Conservation (phyloP, 805 yeast species). For the Candida jianshihensis region DNA sequence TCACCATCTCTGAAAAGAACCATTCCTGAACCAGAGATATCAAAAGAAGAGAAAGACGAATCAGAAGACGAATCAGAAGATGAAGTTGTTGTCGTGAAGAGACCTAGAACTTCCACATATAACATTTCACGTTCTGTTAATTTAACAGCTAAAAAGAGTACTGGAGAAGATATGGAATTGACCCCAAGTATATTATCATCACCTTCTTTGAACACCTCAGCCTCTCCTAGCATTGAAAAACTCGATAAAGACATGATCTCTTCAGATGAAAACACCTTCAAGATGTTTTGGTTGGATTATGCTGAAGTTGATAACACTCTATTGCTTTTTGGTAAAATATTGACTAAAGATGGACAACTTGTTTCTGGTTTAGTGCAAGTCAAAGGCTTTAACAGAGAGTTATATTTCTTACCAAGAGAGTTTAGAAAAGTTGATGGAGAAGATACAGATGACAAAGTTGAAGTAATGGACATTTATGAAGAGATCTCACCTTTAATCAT, state of each 20-base stretch:
- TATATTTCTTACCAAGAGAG: constrained; percentile 71
- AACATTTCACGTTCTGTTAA: constrained; percentile 36
- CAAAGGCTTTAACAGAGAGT: constrained; percentile 58
- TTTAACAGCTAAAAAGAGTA: constrained; percentile 22
- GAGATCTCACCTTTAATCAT: constrained; percentile 66
- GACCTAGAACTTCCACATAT: constrained; percentile 40
- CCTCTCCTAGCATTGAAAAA: constrained; percentile 8
- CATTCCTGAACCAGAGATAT: constrained; percentile 1
- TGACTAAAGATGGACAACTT: constrained; percentile 46
- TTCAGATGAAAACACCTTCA: constrained; percentile 36
- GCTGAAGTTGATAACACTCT: constrained; percentile 67
- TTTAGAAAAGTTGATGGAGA: constrained; percentile 38
- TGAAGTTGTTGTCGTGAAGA: constrained; percentile 45
- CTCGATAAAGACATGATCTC: constrained; percentile 17
- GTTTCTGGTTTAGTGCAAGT: constrained; percentile 77
- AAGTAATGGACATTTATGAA: constrained; percentile 63
- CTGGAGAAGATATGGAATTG: constrained; percentile 6
- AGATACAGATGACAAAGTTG: constrained; percentile 31
- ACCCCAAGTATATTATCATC: constrained; percentile 10
- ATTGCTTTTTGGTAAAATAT: constrained; percentile 74
- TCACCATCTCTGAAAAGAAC: constrained; percentile 6
- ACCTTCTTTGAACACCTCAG: constrained; percentile 9
- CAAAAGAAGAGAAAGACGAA: constrained; percentile 11
- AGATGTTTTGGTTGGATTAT: constrained; percentile 88
- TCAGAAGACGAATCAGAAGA: constrained; percentile 47